These are phyloP conservation scores for Phycomyces blakesleeanus DNA, from an alignment of 192 early-diverging fungal species.

Conservation along the genomic window DNA sequence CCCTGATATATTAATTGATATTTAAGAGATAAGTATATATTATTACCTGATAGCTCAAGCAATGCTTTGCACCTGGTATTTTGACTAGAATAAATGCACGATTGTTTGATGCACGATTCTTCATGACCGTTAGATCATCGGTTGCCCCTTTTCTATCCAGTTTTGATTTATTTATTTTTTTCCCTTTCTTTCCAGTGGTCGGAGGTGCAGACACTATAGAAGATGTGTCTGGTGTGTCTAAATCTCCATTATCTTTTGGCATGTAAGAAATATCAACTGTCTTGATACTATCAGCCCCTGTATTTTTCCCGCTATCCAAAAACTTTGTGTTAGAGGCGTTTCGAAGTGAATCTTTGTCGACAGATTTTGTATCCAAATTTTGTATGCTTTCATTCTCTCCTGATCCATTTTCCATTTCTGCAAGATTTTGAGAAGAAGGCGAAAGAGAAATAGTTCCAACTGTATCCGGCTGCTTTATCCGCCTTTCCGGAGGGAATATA, in stretches of 20 bases:
- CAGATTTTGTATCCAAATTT: not conserved
- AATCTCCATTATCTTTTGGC: not conserved
- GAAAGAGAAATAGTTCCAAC: not conserved
- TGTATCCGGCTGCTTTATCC: conserved; percentile 6
- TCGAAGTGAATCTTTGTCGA: not conserved
- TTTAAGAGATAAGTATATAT: not conserved
- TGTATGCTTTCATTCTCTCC: not conserved
- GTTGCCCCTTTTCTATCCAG: conserved; percentile 25
- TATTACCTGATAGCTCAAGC: conserved; percentile 81
- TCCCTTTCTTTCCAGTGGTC: conserved; percentile 21
- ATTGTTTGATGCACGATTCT: conserved; percentile 77
- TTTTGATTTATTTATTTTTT: conserved; percentile 20
- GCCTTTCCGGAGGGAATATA: conserved; percentile 67
- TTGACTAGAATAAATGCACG: conserved; percentile 90
- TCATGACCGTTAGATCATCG: conserved; percentile 78
- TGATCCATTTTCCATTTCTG: not conserved
- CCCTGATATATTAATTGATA: not conserved
- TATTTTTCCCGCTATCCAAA: not conserved
- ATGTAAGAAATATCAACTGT: not conserved
- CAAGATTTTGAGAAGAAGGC: too few species aligned
- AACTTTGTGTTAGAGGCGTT: not conserved
- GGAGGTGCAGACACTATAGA: conserved; percentile 16
- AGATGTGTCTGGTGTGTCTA: conserved; percentile 18
- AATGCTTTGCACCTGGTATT: conserved; percentile 75
- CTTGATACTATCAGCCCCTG: not conserved